Evolutionary conservation across 306 rosid species (phyloP).

Genomic region (Vigna hirtella): DNA sequence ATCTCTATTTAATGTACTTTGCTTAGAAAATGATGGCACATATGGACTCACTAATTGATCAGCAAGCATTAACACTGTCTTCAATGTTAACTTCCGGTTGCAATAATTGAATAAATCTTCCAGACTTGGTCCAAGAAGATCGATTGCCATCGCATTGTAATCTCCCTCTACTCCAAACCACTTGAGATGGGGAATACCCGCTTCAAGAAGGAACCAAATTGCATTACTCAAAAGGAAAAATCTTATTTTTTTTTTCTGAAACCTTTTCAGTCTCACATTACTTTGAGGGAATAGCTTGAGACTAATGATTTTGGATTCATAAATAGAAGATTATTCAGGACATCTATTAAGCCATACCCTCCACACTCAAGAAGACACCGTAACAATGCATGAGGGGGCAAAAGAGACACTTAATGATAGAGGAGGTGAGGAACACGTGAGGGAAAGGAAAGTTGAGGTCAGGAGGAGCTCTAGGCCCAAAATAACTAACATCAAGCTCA

Average conservation of each 20-base stretch:
- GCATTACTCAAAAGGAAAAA: slow-evolving; percentile 49
- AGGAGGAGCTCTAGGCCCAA: too few relatives aligned
- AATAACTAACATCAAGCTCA: too few relatives aligned
- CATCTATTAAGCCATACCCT: slow-evolving; percentile 30
- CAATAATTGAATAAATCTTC: slow-evolving; percentile 99
- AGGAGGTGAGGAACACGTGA: too few relatives aligned
- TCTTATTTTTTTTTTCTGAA: slow-evolving; percentile 35
- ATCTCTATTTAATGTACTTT: slow-evolving; percentile 27
- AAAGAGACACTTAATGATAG: too few relatives aligned
- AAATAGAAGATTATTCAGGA: neutral
- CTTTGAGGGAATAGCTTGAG: slow-evolving; percentile 30
- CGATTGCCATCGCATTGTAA: slow-evolving; percentile 93
- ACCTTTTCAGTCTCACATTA: neutral
- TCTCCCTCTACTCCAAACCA: slow-evolving; percentile 99
- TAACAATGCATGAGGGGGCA: too few relatives aligned
- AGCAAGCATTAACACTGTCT: slow-evolving; percentile 96
- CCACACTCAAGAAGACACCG: slow-evolving; percentile 1
- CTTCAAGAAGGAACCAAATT: slow-evolving; percentile 61
- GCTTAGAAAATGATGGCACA: slow-evolving; percentile 28
- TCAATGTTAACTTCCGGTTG: slow-evolving; percentile 88
- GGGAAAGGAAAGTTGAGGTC: too few relatives aligned
- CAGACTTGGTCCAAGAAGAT: slow-evolving; percentile 99
- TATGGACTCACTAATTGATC: slow-evolving; percentile 86
- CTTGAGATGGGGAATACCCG: slow-evolving; percentile 97
- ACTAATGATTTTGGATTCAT: slow-evolving; percentile 21